A percentile compares a stretch with the other conserved stretches of the same genome.
Evolutionary conservation across 2,329 filamentous ascomycete species (phyloP).

Genomic region (Exutisphaerella laricina): DNA sequence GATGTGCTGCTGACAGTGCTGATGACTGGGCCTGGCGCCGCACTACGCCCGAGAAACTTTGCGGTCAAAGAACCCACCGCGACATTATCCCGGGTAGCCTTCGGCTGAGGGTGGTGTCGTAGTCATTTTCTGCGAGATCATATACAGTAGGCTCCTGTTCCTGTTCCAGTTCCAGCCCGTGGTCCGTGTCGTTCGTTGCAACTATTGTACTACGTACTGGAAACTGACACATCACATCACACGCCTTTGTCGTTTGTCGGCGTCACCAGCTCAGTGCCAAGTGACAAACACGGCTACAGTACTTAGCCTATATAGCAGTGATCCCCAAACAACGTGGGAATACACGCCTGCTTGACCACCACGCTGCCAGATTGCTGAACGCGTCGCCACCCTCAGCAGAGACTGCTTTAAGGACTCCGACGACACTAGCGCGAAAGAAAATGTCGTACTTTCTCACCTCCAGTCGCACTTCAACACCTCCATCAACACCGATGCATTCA

Average conservation of each 20-base stretch:
- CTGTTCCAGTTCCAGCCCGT: constrained; percentile 4
- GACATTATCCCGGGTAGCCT: constrained; percentile 7
- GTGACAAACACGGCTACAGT: constrained; percentile 5
- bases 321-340: background rate
- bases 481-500: constrained; percentile 3
- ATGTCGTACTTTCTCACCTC: constrained; percentile 10
- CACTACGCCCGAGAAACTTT: no score
- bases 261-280: constrained; percentile 5
- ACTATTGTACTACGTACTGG: no score
- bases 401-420: background rate
- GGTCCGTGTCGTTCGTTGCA: constrained; percentile 3
- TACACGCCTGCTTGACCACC: constrained; percentile 6
- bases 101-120: constrained; percentile 2
- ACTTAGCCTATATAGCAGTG: constrained; percentile 11
- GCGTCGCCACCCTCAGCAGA: background rate
- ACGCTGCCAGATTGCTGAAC: background rate
- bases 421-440: constrained; percentile 3
- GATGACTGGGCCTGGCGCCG: no score
- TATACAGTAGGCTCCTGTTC: no score
- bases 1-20: no score
- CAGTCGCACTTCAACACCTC: constrained; percentile 6
- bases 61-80: no score
- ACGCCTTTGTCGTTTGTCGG: constrained; percentile 8
- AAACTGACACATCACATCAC: constrained; percentile 14
- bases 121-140: constrained; percentile 8